Base-by-base conservation (phyloP, 1,284 basidiomycete genomes). In the Ganoderma resinaceum region DNA sequence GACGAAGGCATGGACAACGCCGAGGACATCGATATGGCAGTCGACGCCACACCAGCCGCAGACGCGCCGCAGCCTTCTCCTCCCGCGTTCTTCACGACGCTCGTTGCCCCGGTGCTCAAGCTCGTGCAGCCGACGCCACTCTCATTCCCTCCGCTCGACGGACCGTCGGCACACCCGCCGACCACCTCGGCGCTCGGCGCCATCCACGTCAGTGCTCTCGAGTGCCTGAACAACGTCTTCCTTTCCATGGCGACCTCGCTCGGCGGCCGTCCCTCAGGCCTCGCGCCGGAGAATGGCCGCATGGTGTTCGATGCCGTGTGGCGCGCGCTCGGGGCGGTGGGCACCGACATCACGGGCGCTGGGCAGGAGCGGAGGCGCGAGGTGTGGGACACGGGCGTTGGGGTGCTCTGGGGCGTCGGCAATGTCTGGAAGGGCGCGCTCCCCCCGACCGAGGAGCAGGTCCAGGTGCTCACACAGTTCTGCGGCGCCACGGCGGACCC, bases 211-310 rank as follows among this genome's bases (percentile, higher is more conserved):
- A 86, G 91, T 69, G 94, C 95, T 8, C 84, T 97, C 61, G 95
- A 97, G 79, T 96, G 95, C 74, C 86, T 98, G 66, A 97, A 95
- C 78, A 98, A 98, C 79, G 85, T 96, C 18, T 92, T 97, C 75
- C 84, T 97, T 61, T 91, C 94, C 1, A 84, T 94, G 29, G 85
- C 90, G 4, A 78, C 86, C 58, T 61, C 72, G 61, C 38, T 66
- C 29, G 67, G 65, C 9, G 67, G 64, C 31, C 68, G 66, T 0
- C 79, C 82, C 3, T 80, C 82, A 12, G 78, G 77, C 23, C 77
- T 86, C 6, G 87, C 91, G 67, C 79, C 80, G 11, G 83, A 85
- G 23, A 82, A 80, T 1, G 91, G 89, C 9, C 75, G 75, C 31
- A 80, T 78, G 2, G 79, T 93, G 16, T 94, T 93, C 91, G 82